These are phyloP conservation scores for Spathaspora boniae DNA, from an alignment of 805 yeast genomes.

Conservation along the genomic window DNA sequence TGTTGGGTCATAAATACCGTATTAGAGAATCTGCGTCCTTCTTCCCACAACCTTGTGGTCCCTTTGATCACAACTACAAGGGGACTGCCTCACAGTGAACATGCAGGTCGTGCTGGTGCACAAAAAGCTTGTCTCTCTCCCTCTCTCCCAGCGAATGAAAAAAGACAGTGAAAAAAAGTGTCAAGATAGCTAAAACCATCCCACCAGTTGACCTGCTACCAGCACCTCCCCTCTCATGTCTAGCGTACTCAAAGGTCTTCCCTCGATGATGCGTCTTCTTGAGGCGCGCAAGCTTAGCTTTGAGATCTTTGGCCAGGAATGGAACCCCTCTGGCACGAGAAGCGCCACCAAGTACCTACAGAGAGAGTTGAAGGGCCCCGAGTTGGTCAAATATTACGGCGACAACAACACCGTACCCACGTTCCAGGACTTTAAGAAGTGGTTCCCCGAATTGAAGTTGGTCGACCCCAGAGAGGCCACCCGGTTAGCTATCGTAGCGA, in stretches of 20 bases:
- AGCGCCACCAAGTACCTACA: constrained; percentile 72
- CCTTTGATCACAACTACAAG: too few species aligned
- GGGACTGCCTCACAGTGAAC: background rate
- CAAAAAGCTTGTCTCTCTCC: background rate
- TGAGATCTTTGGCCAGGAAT: constrained; percentile 63
- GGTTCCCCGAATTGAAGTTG: constrained; percentile 51
- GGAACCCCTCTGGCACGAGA: constrained; percentile 62
- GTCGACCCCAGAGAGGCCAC: constrained; percentile 68
- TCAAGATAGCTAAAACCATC: background rate
- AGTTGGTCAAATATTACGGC: constrained; percentile 70
- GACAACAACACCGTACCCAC: constrained; percentile 61
- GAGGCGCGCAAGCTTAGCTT: constrained; percentile 60
- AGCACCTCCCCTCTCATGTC: constrained; percentile 20
- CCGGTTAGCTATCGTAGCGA: constrained; percentile 59
- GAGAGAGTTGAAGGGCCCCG: constrained; percentile 68
- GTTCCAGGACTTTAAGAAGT: constrained; percentile 53
- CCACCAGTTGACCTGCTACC: background rate
- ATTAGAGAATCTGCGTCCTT: too few species aligned
- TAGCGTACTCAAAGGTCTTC: constrained; percentile 32
- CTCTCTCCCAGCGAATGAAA: background rate
- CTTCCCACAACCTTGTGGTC: too few species aligned
- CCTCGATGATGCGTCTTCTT: constrained; percentile 46
- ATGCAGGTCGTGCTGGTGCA: background rate
- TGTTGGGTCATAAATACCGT: too few species aligned
- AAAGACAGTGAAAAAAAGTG: background rate